Evolutionary conservation across 2,329 filamentous ascomycete species (phyloP).

Genomic region (Alternaria sp.): DNA sequence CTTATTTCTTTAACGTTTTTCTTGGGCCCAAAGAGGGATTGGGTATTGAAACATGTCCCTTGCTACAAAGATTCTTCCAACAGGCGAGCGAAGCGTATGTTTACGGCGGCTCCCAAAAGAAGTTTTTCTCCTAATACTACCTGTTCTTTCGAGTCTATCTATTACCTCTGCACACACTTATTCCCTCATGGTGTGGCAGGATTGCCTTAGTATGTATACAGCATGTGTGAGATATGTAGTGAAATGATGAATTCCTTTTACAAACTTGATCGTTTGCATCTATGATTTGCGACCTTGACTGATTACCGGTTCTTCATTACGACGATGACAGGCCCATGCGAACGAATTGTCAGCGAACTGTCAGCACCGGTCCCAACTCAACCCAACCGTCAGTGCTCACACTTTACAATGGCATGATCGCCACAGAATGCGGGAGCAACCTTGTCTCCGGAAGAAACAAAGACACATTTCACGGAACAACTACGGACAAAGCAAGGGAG

Average conservation of each 20-base stretch:
- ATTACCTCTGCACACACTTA: slow-evolving; percentile 1
- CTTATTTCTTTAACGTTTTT: slow-evolving; percentile 17
- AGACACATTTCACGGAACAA: not conserved
- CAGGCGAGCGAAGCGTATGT: slow-evolving; percentile 5
- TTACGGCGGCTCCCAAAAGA: slow-evolving; percentile 21
- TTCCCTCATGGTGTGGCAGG: slow-evolving; percentile 8
- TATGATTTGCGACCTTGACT: too few relatives aligned
- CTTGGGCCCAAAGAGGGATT: slow-evolving; percentile 18
- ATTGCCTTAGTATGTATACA: slow-evolving; percentile 12
- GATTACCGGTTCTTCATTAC: not conserved
- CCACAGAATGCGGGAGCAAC: not conserved
- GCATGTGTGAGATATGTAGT: slow-evolving; percentile 26
- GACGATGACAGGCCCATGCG: not conserved
- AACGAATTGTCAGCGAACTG: not conserved
- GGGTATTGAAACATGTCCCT: slow-evolving; percentile 18
- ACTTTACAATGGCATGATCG: not conserved
- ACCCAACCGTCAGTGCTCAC: not conserved
- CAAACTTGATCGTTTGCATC: not conserved
- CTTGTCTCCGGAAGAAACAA: slow-evolving; percentile 4
- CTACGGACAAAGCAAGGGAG: slow-evolving; percentile 1
- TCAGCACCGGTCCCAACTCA: not conserved
- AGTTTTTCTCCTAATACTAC: slow-evolving; percentile 30
- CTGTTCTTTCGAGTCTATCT: slow-evolving; percentile 10
- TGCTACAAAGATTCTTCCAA: slow-evolving; percentile 8
- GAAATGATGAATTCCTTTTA: slow-evolving; percentile 21